Percentiles rank a stretch among this genome's conserved stretches.
phyloP scores from a whole-genome alignment of 345 rosid species.

The Citrus inodora region DNA sequence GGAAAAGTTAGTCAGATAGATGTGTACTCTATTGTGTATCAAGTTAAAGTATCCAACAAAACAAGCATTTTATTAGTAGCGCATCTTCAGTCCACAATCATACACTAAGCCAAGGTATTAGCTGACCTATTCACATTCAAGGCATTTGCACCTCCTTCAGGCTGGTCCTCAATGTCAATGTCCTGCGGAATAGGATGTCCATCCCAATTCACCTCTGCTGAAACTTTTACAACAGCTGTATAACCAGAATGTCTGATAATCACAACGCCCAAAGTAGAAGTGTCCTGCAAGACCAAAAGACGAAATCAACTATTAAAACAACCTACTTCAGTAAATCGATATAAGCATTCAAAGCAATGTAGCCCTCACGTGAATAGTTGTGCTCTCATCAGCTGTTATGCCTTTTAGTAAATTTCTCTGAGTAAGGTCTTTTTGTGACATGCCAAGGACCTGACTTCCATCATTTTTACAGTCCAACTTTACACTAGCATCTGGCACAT shows the following conservation, averaged over 20 bases:
- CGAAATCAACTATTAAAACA: slow-evolving; percentile 28
- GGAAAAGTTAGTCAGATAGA: background rate
- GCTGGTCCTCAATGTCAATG: slow-evolving; percentile 77
- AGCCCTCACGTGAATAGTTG: slow-evolving; percentile 77
- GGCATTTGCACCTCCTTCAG: slow-evolving; percentile 91
- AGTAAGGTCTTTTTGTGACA: slow-evolving; percentile 62
- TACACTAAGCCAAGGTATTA: slow-evolving; percentile 2
- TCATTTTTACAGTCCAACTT: slow-evolving; percentile 69
- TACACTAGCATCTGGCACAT: slow-evolving; percentile 62
- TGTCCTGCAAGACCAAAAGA: slow-evolving; percentile 55
- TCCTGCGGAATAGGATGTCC: slow-evolving; percentile 49
- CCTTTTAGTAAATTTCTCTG: slow-evolving; percentile 86
- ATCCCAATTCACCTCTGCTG: slow-evolving; percentile 50
- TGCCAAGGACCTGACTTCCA: slow-evolving; percentile 56
- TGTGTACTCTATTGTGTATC: background rate
- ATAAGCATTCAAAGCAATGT: slow-evolving; percentile 20
- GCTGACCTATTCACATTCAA: slow-evolving; percentile 83
- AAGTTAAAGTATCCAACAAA: slow-evolving; percentile 10
- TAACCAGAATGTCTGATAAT: slow-evolving; percentile 86
- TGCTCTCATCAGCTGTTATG: slow-evolving; percentile 95
- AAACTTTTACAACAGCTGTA: slow-evolving; percentile 74
- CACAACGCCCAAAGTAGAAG: slow-evolving; percentile 82
- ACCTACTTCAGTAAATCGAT: slow-evolving; percentile 19
- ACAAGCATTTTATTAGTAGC: background rate
- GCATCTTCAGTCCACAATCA: slow-evolving; percentile 4